Percentiles rank a stretch among this genome's conserved stretches.
Conservation (phyloP, 116 monocot species). For the Thalassia testudinum region DNA sequence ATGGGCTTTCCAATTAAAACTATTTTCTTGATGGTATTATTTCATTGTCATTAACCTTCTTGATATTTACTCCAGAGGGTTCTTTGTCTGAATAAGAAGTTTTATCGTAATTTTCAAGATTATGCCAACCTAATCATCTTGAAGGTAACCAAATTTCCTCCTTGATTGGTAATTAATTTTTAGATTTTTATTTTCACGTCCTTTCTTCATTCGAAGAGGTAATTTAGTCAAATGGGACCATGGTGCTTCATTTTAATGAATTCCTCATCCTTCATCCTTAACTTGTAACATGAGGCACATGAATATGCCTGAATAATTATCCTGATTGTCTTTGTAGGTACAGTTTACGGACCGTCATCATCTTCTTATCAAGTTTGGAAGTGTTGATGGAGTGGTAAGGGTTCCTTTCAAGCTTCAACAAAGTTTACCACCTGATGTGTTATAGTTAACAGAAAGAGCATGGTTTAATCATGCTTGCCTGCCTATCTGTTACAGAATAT, state of each 20-base stretch:
- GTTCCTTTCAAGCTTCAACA: no score
- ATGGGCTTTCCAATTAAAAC: no score
- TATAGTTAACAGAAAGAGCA: no score
- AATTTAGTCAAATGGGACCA: not conserved
- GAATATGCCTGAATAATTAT: not conserved
- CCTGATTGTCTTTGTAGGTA: constrained; percentile 31
- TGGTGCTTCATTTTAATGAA: no score
- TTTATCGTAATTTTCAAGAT: constrained; percentile 97
- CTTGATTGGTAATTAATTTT: no score
- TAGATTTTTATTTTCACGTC: no score
- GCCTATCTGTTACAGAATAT: no score
- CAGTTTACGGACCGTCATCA: constrained; percentile 95
- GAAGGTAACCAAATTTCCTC: constrained; percentile 44
- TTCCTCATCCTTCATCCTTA: no score
- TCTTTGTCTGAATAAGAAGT: constrained; percentile 82
- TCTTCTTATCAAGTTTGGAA: constrained; percentile 97
- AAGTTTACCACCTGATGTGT: no score
- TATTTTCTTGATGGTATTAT: not conserved
- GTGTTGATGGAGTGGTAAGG: constrained; percentile 90
- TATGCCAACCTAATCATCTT: constrained; percentile 87
- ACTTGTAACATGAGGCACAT: no score
- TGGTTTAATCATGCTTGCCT: no score
- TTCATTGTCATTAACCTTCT: not conserved
- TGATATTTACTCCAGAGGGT: constrained; percentile 46
- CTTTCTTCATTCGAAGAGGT: not conserved